Percentiles rank a stretch among this genome's conserved stretches.
phyloP scores from a whole-genome alignment of 2,329 filamentous ascomycete species.

The Ophiostoma novo-ulmi region DNA sequence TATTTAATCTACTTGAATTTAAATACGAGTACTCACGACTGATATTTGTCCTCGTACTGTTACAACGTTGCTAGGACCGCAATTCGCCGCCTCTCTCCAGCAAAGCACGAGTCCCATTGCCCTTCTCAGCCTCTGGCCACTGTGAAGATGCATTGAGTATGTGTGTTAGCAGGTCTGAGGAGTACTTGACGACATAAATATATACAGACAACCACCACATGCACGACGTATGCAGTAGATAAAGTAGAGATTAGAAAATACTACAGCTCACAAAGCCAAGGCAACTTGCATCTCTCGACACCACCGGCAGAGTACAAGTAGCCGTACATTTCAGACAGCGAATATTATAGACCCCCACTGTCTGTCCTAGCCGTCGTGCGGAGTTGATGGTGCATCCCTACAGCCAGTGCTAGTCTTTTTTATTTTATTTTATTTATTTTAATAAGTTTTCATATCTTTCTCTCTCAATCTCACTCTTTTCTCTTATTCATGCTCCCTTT shows the following conservation, averaged over 20 bases:
- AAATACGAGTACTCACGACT: not conserved
- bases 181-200: not conserved
- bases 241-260: not conserved
- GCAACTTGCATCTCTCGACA: not conserved
- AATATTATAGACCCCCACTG: not conserved
- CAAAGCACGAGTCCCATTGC: conserved; percentile 1
- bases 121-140: not conserved
- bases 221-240: not conserved
- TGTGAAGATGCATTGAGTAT: not conserved
- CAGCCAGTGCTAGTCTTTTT: too few species aligned
- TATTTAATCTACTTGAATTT: not conserved
- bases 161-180: not conserved
- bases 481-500: not conserved
- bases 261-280: conserved; percentile 3
- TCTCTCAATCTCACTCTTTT: too few species aligned
- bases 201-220: not conserved
- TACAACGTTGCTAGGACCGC: conserved; percentile 4
- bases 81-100: not conserved
- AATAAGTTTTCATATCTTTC: not conserved
- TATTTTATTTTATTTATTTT: too few species aligned
- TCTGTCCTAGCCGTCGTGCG: not conserved
- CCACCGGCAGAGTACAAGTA: not conserved
- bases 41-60: not conserved
- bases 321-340: not conserved
- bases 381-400: conserved; percentile 1